Percentiles rank a stretch among this genome's conserved stretches.
Conservation (phyloP, 805 yeast genomes). For the Cyberlindnera americana region DNA sequence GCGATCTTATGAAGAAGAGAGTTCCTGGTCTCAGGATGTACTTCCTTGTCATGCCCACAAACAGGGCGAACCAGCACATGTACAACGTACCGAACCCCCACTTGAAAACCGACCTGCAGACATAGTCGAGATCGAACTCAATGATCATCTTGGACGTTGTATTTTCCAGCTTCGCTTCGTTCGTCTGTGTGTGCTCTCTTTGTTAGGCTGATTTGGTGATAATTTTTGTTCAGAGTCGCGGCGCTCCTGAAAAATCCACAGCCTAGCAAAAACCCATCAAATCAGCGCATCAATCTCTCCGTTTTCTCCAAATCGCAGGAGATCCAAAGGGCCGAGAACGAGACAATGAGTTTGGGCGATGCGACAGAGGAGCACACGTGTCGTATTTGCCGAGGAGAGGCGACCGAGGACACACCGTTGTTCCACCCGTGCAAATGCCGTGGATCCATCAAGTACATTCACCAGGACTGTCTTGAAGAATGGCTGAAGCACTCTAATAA, state of each 20-base stretch:
- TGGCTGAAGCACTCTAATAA: slow-evolving; percentile 68
- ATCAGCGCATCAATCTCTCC: too few relatives aligned
- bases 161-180: too few relatives aligned
- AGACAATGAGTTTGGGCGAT: background rate
- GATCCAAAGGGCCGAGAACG: too few relatives aligned
- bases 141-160: slow-evolving; percentile 5
- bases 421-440: slow-evolving; percentile 91
- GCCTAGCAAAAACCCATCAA: too few relatives aligned
- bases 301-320: too few relatives aligned
- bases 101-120: background rate
- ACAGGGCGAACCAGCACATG: slow-evolving; percentile 84
- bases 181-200: too few relatives aligned
- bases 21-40: slow-evolving; percentile 82
- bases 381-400: slow-evolving; percentile 93
- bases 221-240: too few relatives aligned
- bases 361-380: slow-evolving; percentile 51
- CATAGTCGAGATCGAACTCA: background rate
- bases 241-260: too few relatives aligned
- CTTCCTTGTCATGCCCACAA: slow-evolving; percentile 77
- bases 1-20: slow-evolving; percentile 85
- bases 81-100: slow-evolving; percentile 81
- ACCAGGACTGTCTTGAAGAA: slow-evolving; percentile 84
- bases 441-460: slow-evolving; percentile 91
- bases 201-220: too few relatives aligned
- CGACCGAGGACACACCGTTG: slow-evolving; percentile 71